A percentile compares a stretch with the other conserved stretches of the same genome.
Evolutionary conservation across 805 yeast species (phyloP).

Genomic region (Metschnikowia vanudenii): DNA sequence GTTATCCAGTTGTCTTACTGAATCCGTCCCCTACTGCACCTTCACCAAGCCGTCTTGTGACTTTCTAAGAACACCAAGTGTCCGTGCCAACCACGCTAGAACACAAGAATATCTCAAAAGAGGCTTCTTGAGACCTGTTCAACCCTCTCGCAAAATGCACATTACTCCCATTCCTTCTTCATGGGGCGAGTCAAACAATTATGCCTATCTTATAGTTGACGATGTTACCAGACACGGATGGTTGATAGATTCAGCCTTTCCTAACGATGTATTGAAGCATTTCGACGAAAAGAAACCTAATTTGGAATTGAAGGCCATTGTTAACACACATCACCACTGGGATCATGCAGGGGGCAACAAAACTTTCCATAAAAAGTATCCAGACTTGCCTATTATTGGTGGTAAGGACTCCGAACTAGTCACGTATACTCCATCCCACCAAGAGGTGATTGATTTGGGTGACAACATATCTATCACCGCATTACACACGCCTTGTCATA

Average conservation of each 20-base stretch:
- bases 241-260: constrained; percentile 91
- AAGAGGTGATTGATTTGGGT: constrained; percentile 63
- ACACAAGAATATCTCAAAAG: neutral
- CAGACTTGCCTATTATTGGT: constrained; percentile 66
- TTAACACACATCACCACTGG: constrained; percentile 94
- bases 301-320: constrained; percentile 67
- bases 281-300: constrained; percentile 42
- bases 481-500: constrained; percentile 95
- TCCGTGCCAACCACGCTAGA: neutral
- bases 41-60: constrained; percentile 3
- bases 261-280: constrained; percentile 53
- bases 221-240: constrained; percentile 65
- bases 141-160: constrained; percentile 58
- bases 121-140: neutral
- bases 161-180: constrained; percentile 83
- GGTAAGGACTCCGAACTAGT: constrained; percentile 82
- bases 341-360: constrained; percentile 92
- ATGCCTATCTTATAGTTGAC: constrained; percentile 77
- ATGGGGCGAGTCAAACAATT: constrained; percentile 93
- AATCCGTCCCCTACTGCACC: neutral
- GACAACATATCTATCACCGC: constrained; percentile 65
- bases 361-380: constrained; percentile 38
- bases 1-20: neutral
- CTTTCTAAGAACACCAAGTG: neutral
- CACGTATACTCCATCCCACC: constrained; percentile 64